These are phyloP conservation scores for Rhynchosporium agropyri DNA, from an alignment of 2,329 filamentous ascomycete species.

Conservation along the genomic window DNA sequence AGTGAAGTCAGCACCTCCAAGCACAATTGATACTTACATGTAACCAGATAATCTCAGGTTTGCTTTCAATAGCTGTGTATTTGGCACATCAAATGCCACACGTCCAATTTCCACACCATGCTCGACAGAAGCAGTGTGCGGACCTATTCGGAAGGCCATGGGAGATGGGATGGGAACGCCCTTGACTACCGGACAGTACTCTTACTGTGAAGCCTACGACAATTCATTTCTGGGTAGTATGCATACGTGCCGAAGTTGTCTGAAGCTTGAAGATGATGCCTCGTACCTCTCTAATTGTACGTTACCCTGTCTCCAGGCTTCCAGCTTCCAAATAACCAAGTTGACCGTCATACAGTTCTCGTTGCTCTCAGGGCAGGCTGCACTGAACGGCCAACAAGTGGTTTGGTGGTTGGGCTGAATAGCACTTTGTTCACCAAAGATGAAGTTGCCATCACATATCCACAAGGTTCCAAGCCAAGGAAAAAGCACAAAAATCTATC, in stretches of 20 bases:
- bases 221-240: conserved; percentile 33
- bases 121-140: conserved; percentile 33
- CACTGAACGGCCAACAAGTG: conserved; percentile 32
- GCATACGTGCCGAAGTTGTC: conserved; percentile 29
- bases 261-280: conserved; percentile 22
- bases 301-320: background rate
- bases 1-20: conserved; percentile 12
- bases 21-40: conserved; percentile 10
- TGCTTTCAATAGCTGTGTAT: conserved; percentile 37
- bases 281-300: conserved; percentile 36
- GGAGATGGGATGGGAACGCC: conserved; percentile 33
- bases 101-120: conserved; percentile 35
- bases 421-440: conserved; percentile 36
- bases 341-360: conserved; percentile 33
- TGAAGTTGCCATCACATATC: conserved; percentile 32
- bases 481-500: conserved; percentile 25
- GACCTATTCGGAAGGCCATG: conserved; percentile 33
- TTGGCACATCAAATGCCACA: conserved; percentile 34
- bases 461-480: conserved; percentile 19
- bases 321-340: background rate
- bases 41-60: conserved; percentile 40
- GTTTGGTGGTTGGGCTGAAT: conserved; percentile 34
- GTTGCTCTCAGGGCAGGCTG: conserved; percentile 38
- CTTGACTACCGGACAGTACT: conserved; percentile 31
- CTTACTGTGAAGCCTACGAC: conserved; percentile 37